Base-by-base conservation (phyloP, 169 alveolate genomes). In the Cryptosporidium meleagridis region DNA sequence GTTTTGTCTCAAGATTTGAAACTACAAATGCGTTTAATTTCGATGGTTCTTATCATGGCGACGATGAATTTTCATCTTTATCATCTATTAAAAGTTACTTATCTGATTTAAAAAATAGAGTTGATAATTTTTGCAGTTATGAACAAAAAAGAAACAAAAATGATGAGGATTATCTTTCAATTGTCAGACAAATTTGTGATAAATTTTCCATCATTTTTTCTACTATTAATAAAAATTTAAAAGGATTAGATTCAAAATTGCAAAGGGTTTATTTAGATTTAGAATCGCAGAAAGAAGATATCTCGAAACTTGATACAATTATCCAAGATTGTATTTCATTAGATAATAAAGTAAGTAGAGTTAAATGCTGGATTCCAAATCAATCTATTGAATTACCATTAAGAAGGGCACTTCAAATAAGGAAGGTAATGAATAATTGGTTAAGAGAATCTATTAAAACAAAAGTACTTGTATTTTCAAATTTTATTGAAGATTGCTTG, bases 311-410 rank as follows among this genome's bases (percentile, higher is more conserved):
- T 23, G 73, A 62, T 65, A 21, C 68, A 41, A 80, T 80, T 61
- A 65, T 80, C 41, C 80, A 80, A 45, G 52, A 45, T 26, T 80
- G 89, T 62, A 23, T 80, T 21, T 62, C 73, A 14, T 21, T 62
- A 16, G 68, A 80, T 39, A 37, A 80, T 31, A 65, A 41, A 48
- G 31, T 41, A 39, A 37, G 29, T 31, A 59, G 89, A 44, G 89
- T 65, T 9, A 51, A 80, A 44, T 80, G 89, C 31, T 80, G 89
- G 89, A 33, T 67, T 18, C 73, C 89, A 7, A 80, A 65, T 39
- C 89, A 80, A 80, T 80, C 67, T 39, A 31, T 80, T 23, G 89
- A 80, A 23, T 65, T 80, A 29, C 89, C 89, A 41, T 39, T 80
- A 21, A 80, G 75, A 59, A 61, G 89, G 18, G 65, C 89, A 18